Evolutionary conservation across 805 yeast genomes (phyloP), one percentile per base, ranked within the genome.

Genomic region (Yarrowia deformans): DNA sequence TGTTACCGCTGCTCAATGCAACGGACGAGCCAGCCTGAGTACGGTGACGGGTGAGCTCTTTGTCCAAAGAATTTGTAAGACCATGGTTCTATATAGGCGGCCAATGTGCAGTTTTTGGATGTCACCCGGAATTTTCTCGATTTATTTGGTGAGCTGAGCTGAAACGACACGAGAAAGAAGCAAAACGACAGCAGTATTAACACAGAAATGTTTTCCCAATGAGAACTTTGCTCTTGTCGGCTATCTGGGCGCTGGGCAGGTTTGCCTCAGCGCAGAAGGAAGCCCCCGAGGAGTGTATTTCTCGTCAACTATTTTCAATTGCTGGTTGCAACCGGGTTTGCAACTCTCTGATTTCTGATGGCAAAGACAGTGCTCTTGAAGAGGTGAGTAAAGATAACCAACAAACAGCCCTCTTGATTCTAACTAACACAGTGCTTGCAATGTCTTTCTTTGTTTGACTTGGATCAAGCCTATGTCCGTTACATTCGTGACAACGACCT

Each of bases 351-450:
- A 2, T 54, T 18, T 23, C 40, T 6, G 43, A 54, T 14, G 45
- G 60, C 18, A 19, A 23, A 9, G 29, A 16, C 43, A 8, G 19
- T 12, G 13, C 60, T 37, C 60, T 54, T 37, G 45, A 54, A 19
- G 60, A 54, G 60, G 60, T 54, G 16, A 19, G 60, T 54, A 52
- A 40, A 5, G 12, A 13, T 14, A 2, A 8, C 14, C 10, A 5
- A 9, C 4, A 6, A 35, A n/a, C 29, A 23, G 29, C 29, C 4
- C 29, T 23, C 29, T 23, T n/a, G 40, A 10, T 5, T 8, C 34
- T 14, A 1, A 37, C 63, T 56, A 56, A 56, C 63, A 10, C 48
- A 56, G 63, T 56, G 63, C 63, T 12, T 40, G 37, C 63, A 56
- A 16, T 56, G 63, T 29, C 48, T 56, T 29, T 56, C 63, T 13